Evolutionary conservation across 768 basidiomycete genomes (phyloP), one percentile per base, ranked within the genome.

Genomic region (Asterophora lycoperdoides): DNA sequence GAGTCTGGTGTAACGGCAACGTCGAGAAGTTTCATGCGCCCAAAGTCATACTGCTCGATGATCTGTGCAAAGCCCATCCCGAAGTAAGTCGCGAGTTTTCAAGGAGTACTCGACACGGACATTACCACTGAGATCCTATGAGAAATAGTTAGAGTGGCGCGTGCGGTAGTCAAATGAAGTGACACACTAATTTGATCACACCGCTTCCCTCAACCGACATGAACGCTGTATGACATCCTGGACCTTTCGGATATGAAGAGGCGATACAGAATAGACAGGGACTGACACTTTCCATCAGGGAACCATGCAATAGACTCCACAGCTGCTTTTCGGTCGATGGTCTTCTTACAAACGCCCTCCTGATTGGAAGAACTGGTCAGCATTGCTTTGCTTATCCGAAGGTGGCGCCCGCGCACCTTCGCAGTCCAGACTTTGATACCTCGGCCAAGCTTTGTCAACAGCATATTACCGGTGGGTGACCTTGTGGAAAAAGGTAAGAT

Each of bases 231-330:
- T 32, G 18, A 3, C 23, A 23, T 23, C 23, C 23, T 23, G 23
- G n/a, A 49, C 34, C 19, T 17, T 20, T 45, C n/a, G 41, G 30
- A 30, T 46, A 17, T 46, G 38, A 30, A 51, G 15, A 51, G 2
- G 29, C 39, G 28, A 5, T 28, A 23, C 9, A 14, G 29, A 23
- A 10, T 8, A 30, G 48, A 13, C 10, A 36, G 19, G 18, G 17
- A 45, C 62, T 51, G 52, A 84, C 84, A 74, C 66, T 80, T 71
- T 33, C 83, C 80, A 46, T 70, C 72, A 9, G 86, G 82, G 52
- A 80, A 75, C 87, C 86, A 89, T 8, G 78, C 73, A 32, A 88
- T 73, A 0, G 84, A 75, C 56, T 86, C 83, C 10, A 89, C 76
- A 18, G 65, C 60, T 17, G 69, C 67, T 32, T 71, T 63, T 8